phyloP scores from a whole-genome alignment of 257 asterid genomes.

The Gentiana dahurica region DNA sequence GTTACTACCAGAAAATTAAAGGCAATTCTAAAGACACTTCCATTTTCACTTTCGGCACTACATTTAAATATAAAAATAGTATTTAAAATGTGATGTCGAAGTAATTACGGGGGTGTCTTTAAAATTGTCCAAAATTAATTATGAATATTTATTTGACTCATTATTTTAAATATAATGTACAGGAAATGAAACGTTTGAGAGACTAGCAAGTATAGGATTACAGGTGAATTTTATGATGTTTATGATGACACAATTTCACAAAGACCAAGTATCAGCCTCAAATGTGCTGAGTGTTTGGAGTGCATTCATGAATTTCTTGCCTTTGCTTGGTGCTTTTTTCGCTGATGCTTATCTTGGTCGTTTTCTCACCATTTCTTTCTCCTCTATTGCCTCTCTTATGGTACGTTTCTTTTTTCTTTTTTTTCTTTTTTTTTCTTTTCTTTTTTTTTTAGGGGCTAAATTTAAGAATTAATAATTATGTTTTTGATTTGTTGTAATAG shows the following conservation, averaged over 20 bases:
- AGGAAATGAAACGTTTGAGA: slow-evolving; percentile 87
- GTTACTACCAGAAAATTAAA: too few relatives aligned
- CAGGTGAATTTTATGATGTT: slow-evolving; percentile 60
- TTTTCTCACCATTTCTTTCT: slow-evolving; percentile 51
- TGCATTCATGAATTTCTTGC: slow-evolving; percentile 46
- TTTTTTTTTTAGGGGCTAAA: neutral
- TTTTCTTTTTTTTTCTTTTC: neutral
- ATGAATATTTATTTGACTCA: neutral
- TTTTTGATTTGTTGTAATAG: neutral
- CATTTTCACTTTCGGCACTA: neutral
- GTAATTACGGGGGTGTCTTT: neutral
- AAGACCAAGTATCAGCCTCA: slow-evolving; percentile 71
- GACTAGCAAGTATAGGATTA: slow-evolving; percentile 59
- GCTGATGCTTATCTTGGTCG: slow-evolving; percentile 60
- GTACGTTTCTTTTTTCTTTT: slow-evolving; percentile 18
- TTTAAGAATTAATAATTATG: neutral
- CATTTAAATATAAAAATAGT: neutral
- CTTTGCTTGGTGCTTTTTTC: slow-evolving; percentile 58
- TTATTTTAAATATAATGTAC: neutral
- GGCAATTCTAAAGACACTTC: neutral
- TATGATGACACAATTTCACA: slow-evolving; percentile 45
- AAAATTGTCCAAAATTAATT: too few relatives aligned
- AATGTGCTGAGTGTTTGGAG: slow-evolving; percentile 57
- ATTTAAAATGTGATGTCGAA: too few relatives aligned
- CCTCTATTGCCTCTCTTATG: slow-evolving; percentile 36